These are phyloP conservation scores for Cyberlindnera japonica DNA, from an alignment of 805 yeast genomes.

Conservation along the genomic window DNA sequence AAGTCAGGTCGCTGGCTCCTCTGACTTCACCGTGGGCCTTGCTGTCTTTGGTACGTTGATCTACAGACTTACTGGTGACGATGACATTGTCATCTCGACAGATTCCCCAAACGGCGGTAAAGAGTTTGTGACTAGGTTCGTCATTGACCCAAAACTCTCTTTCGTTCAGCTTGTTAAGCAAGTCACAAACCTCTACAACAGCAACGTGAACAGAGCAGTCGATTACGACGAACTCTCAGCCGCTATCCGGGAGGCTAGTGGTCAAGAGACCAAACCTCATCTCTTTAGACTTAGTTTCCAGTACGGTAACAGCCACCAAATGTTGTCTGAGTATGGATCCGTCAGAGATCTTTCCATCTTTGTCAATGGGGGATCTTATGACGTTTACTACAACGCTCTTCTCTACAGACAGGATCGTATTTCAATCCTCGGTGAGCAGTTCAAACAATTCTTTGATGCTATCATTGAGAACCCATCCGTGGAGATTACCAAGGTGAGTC, in stretches of 20 bases:
- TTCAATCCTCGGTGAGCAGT: constrained; percentile 67
- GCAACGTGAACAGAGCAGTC: constrained; percentile 31
- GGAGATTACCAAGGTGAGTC: constrained; percentile 55
- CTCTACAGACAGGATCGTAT: constrained; percentile 71
- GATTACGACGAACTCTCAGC: constrained; percentile 56
- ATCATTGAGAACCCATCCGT: constrained; percentile 35
- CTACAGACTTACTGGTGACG: constrained; percentile 87
- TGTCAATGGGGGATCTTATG: constrained; percentile 33
- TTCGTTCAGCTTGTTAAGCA: constrained; percentile 51
- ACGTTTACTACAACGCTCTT: constrained; percentile 68
- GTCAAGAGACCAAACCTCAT: constrained; percentile 55
- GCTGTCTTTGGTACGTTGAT: constrained; percentile 68
- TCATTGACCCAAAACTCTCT: constrained; percentile 49
- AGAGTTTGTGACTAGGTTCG: constrained; percentile 61
- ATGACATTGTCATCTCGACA: constrained; percentile 85
- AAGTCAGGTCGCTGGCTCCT: constrained; percentile 24
- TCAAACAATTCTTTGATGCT: constrained; percentile 46
- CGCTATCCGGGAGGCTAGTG: constrained; percentile 44
- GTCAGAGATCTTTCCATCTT: constrained; percentile 64
- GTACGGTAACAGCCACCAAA: constrained; percentile 33
- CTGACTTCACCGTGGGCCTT: constrained; percentile 49
- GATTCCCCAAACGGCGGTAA: constrained; percentile 38
- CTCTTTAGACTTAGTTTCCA: constrained; percentile 57
- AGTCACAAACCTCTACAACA: constrained; percentile 40
- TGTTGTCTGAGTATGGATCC: constrained; percentile 40